Evolutionary conservation across 2,329 filamentous ascomycete species (phyloP).

Genomic region (Thielaviopsis punctulata): DNA sequence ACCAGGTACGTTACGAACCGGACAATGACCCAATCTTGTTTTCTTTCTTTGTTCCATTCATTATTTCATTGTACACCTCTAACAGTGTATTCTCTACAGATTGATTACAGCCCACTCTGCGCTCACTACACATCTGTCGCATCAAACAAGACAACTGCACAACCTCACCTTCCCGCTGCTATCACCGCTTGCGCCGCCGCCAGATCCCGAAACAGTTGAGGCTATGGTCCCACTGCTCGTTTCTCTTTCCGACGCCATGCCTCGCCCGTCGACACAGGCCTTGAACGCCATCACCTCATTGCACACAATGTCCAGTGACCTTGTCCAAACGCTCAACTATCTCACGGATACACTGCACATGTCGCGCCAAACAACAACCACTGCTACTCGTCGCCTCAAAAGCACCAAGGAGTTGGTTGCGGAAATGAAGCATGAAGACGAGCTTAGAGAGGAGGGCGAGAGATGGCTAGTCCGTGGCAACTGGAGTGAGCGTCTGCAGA

Average conservation of each 20-base stretch:
- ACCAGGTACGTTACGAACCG: slow-evolving; percentile 38
- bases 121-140: slow-evolving; percentile 53
- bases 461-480: slow-evolving; percentile 65
- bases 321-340: slow-evolving; percentile 66
- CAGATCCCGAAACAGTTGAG: slow-evolving; percentile 48
- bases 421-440: slow-evolving; percentile 70
- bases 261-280: slow-evolving; percentile 42
- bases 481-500: slow-evolving; percentile 61
- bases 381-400: slow-evolving; percentile 62
- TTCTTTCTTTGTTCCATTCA: neutral
- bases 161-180: slow-evolving; percentile 54
- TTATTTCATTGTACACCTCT: neutral
- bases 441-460: slow-evolving; percentile 66
- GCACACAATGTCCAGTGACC: slow-evolving; percentile 52
- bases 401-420: slow-evolving; percentile 71
- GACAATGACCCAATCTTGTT: neutral
- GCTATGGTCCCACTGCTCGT: slow-evolving; percentile 51
- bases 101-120: slow-evolving; percentile 61
- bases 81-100: slow-evolving; percentile 23
- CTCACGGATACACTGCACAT: slow-evolving; percentile 88
- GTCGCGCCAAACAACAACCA: slow-evolving; percentile 72
- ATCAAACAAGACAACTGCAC: slow-evolving; percentile 61
- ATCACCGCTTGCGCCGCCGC: slow-evolving; percentile 47
- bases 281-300: slow-evolving; percentile 51
- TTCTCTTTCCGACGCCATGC: slow-evolving; percentile 48